phyloP scores from a whole-genome alignment of 2,329 filamentous ascomycete genomes.

The Aspergillus novoparasiticus region DNA sequence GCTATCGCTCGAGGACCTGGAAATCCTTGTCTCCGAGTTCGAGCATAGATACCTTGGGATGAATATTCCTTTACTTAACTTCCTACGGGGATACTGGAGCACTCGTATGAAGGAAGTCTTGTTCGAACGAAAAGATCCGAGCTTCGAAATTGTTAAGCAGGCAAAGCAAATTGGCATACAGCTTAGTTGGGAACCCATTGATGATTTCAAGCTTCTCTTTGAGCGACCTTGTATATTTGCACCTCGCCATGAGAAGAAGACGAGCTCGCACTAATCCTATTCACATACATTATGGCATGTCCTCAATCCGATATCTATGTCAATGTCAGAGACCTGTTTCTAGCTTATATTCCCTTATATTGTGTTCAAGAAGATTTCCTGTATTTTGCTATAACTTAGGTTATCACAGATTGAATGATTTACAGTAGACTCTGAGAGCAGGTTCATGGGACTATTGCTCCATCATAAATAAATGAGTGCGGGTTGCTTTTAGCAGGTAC shows the following conservation, averaged over 20 bases:
- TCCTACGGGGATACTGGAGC: not conserved
- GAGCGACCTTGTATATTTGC: not conserved
- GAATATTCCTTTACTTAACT: not conserved
- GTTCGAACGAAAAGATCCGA: not conserved
- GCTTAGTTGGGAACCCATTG: not conserved
- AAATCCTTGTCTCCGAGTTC: constrained; percentile 1
- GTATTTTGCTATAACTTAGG: no score
- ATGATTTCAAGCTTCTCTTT: not conserved
- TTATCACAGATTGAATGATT: no score
- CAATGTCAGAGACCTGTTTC: no score
- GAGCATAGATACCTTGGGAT: constrained; percentile 5
- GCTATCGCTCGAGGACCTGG: not conserved
- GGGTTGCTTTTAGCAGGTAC: no score
- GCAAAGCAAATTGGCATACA: not conserved
- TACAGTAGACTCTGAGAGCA: no score
- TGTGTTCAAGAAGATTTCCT: no score
- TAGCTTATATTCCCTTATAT: no score
- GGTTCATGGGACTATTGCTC: no score
- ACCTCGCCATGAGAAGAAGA: not conserved
- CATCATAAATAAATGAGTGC: no score
- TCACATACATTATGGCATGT: not conserved
- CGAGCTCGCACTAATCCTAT: not conserved
- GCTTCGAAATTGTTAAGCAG: not conserved
- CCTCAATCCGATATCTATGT: no score
- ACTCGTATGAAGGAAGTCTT: constrained; percentile 2